phyloP scores from a whole-genome alignment of 2,329 filamentous ascomycete genomes.

The Cercospora citrullina region DNA sequence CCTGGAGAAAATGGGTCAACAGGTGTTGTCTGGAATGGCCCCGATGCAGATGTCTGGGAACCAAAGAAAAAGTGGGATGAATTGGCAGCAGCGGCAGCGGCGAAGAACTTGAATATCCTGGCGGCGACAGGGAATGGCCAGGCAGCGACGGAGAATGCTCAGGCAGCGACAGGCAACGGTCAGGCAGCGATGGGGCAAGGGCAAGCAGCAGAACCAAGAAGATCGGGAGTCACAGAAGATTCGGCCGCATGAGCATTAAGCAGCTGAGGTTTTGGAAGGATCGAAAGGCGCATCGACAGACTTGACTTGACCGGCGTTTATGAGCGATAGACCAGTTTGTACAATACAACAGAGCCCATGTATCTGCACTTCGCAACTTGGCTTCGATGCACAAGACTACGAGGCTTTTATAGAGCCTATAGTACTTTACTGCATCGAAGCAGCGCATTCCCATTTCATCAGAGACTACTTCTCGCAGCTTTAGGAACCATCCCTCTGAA shows the following conservation, averaged over 20 bases:
- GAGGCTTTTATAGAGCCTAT: background rate
- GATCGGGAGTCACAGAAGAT: background rate
- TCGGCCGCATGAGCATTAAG: no score
- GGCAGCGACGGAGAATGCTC: no score
- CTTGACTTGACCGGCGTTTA: no score
- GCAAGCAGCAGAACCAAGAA: background rate
- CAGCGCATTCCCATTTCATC: background rate
- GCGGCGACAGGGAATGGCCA: no score
- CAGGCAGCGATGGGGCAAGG: background rate
- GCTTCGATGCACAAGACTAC: background rate
- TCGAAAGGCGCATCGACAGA: no score
- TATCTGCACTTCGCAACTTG: background rate
- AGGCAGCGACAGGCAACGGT: background rate
- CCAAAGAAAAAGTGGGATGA: conserved; percentile 27
- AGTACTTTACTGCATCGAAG: background rate
- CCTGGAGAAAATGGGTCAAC: conserved; percentile 8
- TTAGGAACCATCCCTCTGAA: background rate
- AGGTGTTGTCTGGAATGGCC: conserved; percentile 16
- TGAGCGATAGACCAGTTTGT: background rate
- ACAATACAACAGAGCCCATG: background rate
- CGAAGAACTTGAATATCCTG: no score
- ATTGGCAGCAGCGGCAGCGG: background rate
- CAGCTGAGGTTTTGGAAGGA: no score
- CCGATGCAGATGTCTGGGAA: conserved; percentile 21
- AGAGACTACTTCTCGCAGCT: background rate